Evolutionary conservation across 148 eudicot genomes (phyloP), one percentile per base, ranked within the genome.

Genomic region (Vaccinium myrtillus): DNA sequence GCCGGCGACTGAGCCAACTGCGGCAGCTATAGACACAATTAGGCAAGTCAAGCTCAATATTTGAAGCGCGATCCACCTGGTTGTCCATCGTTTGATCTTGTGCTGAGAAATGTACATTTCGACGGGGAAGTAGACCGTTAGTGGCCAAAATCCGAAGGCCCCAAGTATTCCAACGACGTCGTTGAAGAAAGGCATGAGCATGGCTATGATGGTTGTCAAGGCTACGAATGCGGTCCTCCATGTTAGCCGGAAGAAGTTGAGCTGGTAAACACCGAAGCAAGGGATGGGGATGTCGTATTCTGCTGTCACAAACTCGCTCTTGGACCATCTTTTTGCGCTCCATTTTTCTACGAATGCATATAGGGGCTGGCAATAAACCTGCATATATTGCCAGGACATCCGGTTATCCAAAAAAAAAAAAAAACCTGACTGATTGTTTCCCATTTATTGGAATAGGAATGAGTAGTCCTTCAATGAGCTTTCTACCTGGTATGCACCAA

Each of bases 161-260:
- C 92, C 92, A 12, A 90, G 84, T 12, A 90, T 25, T 69, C 92
- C 91, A 36, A 90, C 92, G 4, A 90, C 91, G 21, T 90, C 91
- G 32, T 90, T 87, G 84, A 90, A 90, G 85, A 90, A 90, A 15
- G 92, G 92, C 85, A 90, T 43, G 56, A 89, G 81, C 92, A 90
- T 89, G 2, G 92, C 84, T 48, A 86, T 71, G 13, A 90, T 18
- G 14, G 92, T 90, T 1, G 88, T 90, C 1, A 77, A 21, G 30
- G 84, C 59, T 32, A 90, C 92, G 58, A 90, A 90, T 11, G 39
- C 1, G 7, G 92, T 85, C 87, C 92, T 84, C 92, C 92, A 90
- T 25, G 86, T 56, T 23, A 90, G 19, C 32, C 90, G 79, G 77
- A 90, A 88, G 13, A 88, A 55, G 63, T 80, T 90, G 56, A 90